phyloP scores from a whole-genome alignment of 2,329 filamentous ascomycete genomes.

The Capronia coronata region DNA sequence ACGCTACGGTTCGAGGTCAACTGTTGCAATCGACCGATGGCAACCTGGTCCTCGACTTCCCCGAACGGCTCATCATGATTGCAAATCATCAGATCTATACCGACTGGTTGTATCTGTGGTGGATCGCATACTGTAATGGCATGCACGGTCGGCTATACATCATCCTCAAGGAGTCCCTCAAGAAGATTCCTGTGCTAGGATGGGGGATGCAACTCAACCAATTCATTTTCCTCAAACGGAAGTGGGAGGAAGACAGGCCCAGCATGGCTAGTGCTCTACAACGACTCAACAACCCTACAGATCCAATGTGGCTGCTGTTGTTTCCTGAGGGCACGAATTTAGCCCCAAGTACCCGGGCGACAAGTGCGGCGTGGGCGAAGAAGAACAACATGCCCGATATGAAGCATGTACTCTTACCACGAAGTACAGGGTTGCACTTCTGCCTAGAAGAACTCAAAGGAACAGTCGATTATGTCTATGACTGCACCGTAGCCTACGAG shows the following conservation, averaged over 20 bases:
- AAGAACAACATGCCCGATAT: conserved; percentile 68
- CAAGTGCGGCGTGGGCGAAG: conserved; percentile 67
- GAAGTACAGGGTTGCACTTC: conserved; percentile 74
- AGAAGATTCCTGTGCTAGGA: conserved; percentile 71
- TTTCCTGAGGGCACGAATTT: conserved; percentile 86
- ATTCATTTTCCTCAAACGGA: conserved; percentile 87
- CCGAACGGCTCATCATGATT: conserved; percentile 73
- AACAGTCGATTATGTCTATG: conserved; percentile 76
- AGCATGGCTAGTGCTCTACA: conserved; percentile 67
- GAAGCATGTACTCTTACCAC: conserved; percentile 67
- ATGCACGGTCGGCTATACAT: conserved; percentile 87
- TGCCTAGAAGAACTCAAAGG: conserved; percentile 68
- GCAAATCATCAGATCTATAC: conserved; percentile 90
- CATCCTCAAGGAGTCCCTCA: conserved; percentile 80
- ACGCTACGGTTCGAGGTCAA: conserved; percentile 70
- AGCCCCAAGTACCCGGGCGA: conserved; percentile 61
- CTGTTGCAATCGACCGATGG: conserved; percentile 64
- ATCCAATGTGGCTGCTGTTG: conserved; percentile 85
- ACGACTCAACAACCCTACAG: conserved; percentile 55
- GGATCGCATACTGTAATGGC: conserved; percentile 77
- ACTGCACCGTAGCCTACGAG: conserved; percentile 42
- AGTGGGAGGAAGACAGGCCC: conserved; percentile 73
- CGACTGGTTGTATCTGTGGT: conserved; percentile 90
- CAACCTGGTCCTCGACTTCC: conserved; percentile 69
- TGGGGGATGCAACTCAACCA: conserved; percentile 78